Evolutionary conservation across 495 filamentous ascomycete species (phyloP).

Genomic region (Penicillium manginii): DNA sequence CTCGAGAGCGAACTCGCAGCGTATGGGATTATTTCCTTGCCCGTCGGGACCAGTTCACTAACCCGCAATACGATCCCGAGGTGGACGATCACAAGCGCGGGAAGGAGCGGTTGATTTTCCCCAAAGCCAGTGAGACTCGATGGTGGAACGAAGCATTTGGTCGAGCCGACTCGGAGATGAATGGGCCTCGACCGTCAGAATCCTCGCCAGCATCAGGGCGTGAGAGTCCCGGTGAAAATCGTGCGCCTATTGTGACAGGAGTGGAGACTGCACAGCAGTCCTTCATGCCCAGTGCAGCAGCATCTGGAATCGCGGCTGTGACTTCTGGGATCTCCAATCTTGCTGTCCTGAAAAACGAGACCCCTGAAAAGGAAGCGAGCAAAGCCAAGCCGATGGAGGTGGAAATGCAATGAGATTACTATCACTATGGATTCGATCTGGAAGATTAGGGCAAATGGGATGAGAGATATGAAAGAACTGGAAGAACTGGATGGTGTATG

Average conservation of each 20-base stretch:
- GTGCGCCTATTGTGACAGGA: slow-evolving; percentile 46
- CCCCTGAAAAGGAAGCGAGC: slow-evolving; percentile 23
- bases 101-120: slow-evolving; percentile 83
- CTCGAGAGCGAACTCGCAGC: slow-evolving; percentile 74
- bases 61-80: slow-evolving; percentile 73
- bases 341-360: slow-evolving; percentile 35
- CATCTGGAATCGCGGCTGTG: slow-evolving; percentile 39
- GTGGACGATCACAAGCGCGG: slow-evolving; percentile 79
- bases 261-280: slow-evolving; percentile 50
- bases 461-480: neutral
- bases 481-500: neutral
- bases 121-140: slow-evolving; percentile 64
- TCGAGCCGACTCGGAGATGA: slow-evolving; percentile 90
- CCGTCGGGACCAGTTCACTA: slow-evolving; percentile 76
- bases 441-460: slow-evolving; percentile 1
- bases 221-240: slow-evolving; percentile 24
- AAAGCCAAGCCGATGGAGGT: slow-evolving; percentile 46
- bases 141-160: slow-evolving; percentile 96
- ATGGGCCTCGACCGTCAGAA: slow-evolving; percentile 55
- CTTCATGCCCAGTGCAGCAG: slow-evolving; percentile 28
- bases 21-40: slow-evolving; percentile 97
- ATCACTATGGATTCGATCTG: too few relatives aligned
- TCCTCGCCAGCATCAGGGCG: slow-evolving; percentile 14
- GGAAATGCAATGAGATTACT: slow-evolving; percentile 48
- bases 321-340: slow-evolving; percentile 48